Conservation (phyloP, 306 rosid genomes). For the Inga leiocalycina region DNA sequence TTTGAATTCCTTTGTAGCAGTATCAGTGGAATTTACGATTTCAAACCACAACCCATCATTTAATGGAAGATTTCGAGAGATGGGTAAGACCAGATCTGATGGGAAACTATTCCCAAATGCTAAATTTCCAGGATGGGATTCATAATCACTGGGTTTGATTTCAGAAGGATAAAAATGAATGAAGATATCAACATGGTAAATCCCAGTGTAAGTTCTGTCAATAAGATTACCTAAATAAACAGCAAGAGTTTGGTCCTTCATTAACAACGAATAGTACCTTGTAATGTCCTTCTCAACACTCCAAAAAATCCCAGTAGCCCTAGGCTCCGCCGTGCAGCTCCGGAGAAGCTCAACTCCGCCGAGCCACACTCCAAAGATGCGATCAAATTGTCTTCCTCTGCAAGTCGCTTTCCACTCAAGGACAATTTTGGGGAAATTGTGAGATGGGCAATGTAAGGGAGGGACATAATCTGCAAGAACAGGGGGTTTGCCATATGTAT, state of each 20-base stretch:
- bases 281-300: neutral
- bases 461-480: neutral
- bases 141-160: neutral
- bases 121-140: neutral
- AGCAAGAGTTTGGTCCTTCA: neutral
- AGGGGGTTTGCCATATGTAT: neutral
- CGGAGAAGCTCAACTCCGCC: neutral
- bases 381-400: neutral
- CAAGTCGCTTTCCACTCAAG: neutral
- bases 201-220: neutral
- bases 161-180: neutral
- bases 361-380: neutral
- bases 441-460: neutral
- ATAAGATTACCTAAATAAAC: neutral
- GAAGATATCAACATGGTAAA: neutral
- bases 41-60: constrained; percentile 2
- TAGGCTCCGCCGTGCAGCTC: neutral
- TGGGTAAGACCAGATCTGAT: neutral
- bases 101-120: neutral
- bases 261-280: neutral
- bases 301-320: neutral
- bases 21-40: neutral
- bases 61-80: neutral
- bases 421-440: neutral
- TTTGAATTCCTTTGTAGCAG: neutral